phyloP scores from a whole-genome alignment of 2,329 filamentous ascomycete genomes.

The Neurospora sp. region DNA sequence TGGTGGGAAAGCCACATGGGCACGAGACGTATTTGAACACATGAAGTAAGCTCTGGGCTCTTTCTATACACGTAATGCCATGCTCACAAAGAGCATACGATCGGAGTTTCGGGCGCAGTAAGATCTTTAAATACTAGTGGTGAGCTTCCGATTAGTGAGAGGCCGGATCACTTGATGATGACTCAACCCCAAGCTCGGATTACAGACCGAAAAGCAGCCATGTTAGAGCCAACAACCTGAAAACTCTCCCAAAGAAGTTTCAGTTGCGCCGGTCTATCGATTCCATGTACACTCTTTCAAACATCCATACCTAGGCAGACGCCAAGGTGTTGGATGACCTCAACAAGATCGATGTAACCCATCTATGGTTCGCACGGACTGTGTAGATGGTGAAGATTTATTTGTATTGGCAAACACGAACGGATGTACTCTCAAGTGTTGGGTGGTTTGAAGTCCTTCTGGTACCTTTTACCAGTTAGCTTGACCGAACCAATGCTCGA shows the following conservation, averaged over 20 bases:
- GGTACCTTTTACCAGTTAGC: not conserved
- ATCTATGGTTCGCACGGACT: not conserved
- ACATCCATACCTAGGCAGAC: not conserved
- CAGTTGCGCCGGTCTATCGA: not conserved
- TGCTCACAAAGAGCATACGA: not conserved
- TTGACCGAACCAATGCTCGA: not conserved
- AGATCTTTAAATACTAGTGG: not conserved
- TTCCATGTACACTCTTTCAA: not conserved
- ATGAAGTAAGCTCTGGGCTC: not conserved
- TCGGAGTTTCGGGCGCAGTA: not conserved
- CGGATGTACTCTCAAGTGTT: not conserved
- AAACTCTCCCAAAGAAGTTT: not conserved
- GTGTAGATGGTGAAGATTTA: not conserved
- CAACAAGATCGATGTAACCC: not conserved
- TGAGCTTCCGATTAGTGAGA: not conserved
- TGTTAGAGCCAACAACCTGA: not conserved
- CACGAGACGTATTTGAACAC: not conserved
- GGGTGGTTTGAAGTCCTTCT: not conserved
- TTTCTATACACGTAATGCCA: not conserved
- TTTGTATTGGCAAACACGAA: not conserved
- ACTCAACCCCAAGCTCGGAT: not conserved
- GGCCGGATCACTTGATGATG: not conserved
- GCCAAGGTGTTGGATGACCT: not conserved
- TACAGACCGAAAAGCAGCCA: not conserved
- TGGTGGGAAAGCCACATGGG: not conserved